These are phyloP conservation scores for Lodderomyces jiufengensis DNA, from an alignment of 1,139 yeast species.

Conservation along the genomic window DNA sequence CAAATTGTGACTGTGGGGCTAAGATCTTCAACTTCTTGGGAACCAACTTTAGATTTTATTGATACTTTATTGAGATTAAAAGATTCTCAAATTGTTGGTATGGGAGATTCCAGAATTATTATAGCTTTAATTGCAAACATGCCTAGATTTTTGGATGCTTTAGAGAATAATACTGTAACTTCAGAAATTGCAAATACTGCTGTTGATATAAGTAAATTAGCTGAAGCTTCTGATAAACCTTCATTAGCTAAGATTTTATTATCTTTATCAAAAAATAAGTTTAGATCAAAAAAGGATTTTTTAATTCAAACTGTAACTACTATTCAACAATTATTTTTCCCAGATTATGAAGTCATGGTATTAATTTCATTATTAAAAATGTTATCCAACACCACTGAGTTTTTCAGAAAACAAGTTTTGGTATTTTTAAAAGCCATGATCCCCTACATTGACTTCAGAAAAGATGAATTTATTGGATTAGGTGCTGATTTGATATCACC, in stretches of 20 bases:
- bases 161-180: slow-evolving; percentile 52
- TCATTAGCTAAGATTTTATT: slow-evolving; percentile 70
- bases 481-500: slow-evolving; percentile 97
- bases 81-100: slow-evolving; percentile 77
- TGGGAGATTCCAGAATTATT: slow-evolving; percentile 64
- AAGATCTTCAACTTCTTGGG: slow-evolving; percentile 77
- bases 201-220: slow-evolving; percentile 53
- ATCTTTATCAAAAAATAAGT: slow-evolving; percentile 73
- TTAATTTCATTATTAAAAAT: slow-evolving; percentile 75
- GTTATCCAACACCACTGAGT: slow-evolving; percentile 67
- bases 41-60: slow-evolving; percentile 67
- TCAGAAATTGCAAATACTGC: slow-evolving; percentile 60
- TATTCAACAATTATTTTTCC: slow-evolving; percentile 65
- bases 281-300: slow-evolving; percentile 86
- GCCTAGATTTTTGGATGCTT: slow-evolving; percentile 80
- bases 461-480: slow-evolving; percentile 80
- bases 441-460: slow-evolving; percentile 71
- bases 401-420: slow-evolving; percentile 82
- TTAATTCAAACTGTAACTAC: slow-evolving; percentile 74
- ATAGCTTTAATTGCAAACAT: slow-evolving; percentile 72
- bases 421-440: slow-evolving; percentile 68
- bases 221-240: slow-evolving; percentile 53
- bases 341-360: slow-evolving; percentile 69
- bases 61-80: slow-evolving; percentile 66
- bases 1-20: slow-evolving; percentile 76